A percentile compares a stretch with the other conserved stretches of the same genome.
phyloP scores from a whole-genome alignment of 2,329 filamentous ascomycete genomes.

The Fusarium beomiforme region DNA sequence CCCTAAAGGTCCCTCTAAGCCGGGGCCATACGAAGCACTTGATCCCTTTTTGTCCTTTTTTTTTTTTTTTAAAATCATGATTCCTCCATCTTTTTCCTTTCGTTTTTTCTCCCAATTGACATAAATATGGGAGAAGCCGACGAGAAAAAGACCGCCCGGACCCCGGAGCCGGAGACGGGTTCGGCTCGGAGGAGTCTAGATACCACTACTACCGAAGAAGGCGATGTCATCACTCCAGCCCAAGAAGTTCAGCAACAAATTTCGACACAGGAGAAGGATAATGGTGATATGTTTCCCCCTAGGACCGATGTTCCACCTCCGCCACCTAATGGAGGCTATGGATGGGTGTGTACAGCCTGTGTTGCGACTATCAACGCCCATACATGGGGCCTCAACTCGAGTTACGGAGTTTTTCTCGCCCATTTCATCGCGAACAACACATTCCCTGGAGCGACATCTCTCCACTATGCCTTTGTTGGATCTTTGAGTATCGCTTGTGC shows the following conservation, averaged over 20 bases:
- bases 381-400: constrained; percentile 77
- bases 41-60: constrained; percentile 18
- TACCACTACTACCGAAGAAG: constrained; percentile 35
- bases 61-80: constrained; percentile 3
- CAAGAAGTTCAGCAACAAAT: constrained; percentile 9
- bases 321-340: constrained; percentile 70
- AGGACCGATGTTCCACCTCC: constrained; percentile 38
- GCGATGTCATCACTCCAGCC: constrained; percentile 31
- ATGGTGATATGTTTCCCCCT: constrained; percentile 16
- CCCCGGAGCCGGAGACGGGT: constrained; percentile 17
- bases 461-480: constrained; percentile 83
- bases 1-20: constrained; percentile 9
- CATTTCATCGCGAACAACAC: constrained; percentile 66
- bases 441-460: constrained; percentile 70
- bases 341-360: constrained; percentile 54
- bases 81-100: constrained; percentile 5
- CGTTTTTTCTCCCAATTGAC: not conserved
- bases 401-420: constrained; percentile 63
- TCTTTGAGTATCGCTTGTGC: constrained; percentile 54
- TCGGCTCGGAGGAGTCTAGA: constrained; percentile 23
- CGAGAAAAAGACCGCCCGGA: constrained; percentile 29
- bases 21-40: constrained; percentile 29
- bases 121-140: constrained; percentile 19
- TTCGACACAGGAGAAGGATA: constrained; percentile 17
- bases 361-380: constrained; percentile 69